phyloP scores from a whole-genome alignment of 768 basidiomycete genomes.

The Lentinula raphanica region DNA sequence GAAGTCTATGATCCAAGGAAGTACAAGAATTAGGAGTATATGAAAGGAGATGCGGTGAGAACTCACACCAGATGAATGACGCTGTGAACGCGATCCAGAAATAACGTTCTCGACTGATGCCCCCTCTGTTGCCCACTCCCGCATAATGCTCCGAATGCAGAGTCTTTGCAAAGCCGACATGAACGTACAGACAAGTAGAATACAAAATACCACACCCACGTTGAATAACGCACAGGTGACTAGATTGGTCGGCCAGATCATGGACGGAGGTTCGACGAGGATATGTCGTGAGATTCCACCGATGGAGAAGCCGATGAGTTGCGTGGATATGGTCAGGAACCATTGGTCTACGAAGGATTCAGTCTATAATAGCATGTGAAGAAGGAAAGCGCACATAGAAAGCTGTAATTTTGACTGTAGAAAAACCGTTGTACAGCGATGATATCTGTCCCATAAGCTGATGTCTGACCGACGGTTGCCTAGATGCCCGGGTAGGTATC shows the following conservation, averaged over 20 bases:
- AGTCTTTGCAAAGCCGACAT: slow-evolving; percentile 33
- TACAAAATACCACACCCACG: background rate
- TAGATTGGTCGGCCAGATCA: slow-evolving; percentile 74
- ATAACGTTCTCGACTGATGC: slow-evolving; percentile 54
- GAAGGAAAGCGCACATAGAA: slow-evolving; percentile 27
- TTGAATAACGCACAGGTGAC: slow-evolving; percentile 49
- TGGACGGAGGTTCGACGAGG: slow-evolving; percentile 59
- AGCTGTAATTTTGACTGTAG: slow-evolving; percentile 55
- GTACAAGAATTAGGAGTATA: background rate
- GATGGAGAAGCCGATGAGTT: slow-evolving; percentile 56
- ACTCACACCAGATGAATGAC: slow-evolving; percentile 41
- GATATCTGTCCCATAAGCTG: slow-evolving; percentile 64
- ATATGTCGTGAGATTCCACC: slow-evolving; percentile 58
- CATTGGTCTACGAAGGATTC: slow-evolving; percentile 37
- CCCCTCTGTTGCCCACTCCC: slow-evolving; percentile 48
- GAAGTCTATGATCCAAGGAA: slow-evolving; percentile 33
- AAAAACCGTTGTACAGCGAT: slow-evolving; percentile 68
- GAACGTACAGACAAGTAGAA: slow-evolving; percentile 37
- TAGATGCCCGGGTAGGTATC: too few relatives aligned
- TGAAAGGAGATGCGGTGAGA: background rate
- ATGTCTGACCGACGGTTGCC: slow-evolving; percentile 5
- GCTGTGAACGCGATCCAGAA: slow-evolving; percentile 50
- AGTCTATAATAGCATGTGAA: background rate
- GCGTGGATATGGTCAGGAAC: slow-evolving; percentile 67
- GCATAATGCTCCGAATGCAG: slow-evolving; percentile 58